Percentiles rank a stretch among this genome's conserved stretches.
phyloP scores from a whole-genome alignment of 23 red algal species.

The Agarophyton chilense region DNA sequence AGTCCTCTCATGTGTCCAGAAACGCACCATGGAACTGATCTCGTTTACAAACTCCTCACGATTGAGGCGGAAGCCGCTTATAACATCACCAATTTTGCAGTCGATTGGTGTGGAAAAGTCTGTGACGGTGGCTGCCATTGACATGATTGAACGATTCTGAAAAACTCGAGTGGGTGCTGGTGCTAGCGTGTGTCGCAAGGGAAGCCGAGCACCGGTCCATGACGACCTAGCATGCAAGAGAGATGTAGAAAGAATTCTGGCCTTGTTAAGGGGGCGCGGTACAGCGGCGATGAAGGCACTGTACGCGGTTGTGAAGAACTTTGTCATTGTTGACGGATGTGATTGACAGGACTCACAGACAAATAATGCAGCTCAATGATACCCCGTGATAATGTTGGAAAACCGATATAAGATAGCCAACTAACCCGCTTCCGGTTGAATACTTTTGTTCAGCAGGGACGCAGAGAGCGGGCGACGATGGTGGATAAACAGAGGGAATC shows the following conservation, averaged over 20 bases:
- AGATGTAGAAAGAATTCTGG: neutral
- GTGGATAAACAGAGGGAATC: too few species aligned
- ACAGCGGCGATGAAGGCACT: slow-evolving; percentile 20
- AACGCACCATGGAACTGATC: slow-evolving; percentile 69
- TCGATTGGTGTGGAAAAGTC: neutral
- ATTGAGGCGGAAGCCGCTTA: slow-evolving; percentile 69
- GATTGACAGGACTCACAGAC: neutral
- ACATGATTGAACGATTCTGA: neutral
- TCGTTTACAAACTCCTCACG: slow-evolving; percentile 86
- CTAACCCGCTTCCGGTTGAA: too few species aligned
- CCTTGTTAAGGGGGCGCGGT: slow-evolving; percentile 14
- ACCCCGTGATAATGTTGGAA: too few species aligned
- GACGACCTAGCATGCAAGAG: neutral
- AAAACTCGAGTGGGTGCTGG: neutral
- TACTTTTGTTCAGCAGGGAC: too few species aligned
- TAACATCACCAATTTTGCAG: slow-evolving; percentile 72
- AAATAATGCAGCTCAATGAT: neutral
- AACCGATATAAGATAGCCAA: too few species aligned
- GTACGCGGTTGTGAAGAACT: neutral
- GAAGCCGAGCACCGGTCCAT: neutral
- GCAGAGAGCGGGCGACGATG: too few species aligned
- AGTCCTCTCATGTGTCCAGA: slow-evolving; percentile 78
- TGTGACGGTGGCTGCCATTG: slow-evolving; percentile 19
- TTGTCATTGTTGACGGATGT: neutral
- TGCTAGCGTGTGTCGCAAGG: neutral